Conservation (phyloP, 1,284 basidiomycete genomes). For the Ganoderma meredithae region DNA sequence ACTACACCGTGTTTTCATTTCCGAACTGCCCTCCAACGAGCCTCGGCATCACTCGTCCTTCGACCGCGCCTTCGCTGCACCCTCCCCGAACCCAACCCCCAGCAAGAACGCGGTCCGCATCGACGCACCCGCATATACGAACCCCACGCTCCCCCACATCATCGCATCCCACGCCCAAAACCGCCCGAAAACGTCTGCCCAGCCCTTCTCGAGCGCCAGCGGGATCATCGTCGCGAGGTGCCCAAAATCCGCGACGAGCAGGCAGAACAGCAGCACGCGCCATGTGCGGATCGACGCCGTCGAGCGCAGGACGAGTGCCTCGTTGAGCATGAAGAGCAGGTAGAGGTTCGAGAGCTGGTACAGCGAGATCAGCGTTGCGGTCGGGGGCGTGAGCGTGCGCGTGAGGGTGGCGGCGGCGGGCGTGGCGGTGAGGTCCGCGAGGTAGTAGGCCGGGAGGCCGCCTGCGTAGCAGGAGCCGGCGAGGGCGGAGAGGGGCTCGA, state of each 20-base stretch:
- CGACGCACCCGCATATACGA: slow-evolving; percentile 55
- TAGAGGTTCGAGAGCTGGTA: slow-evolving; percentile 60
- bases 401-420: slow-evolving; percentile 25
- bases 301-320: slow-evolving; percentile 56
- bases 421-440: slow-evolving; percentile 46
- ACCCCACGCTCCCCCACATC: slow-evolving; percentile 62
- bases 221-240: slow-evolving; percentile 57
- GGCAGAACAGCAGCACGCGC: slow-evolving; percentile 51
- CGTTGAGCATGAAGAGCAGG: slow-evolving; percentile 60
- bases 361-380: slow-evolving; percentile 49
- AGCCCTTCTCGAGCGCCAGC: slow-evolving; percentile 49
- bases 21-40: neutral
- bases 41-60: slow-evolving; percentile 9
- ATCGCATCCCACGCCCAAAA: slow-evolving; percentile 58
- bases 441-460: slow-evolving; percentile 48
- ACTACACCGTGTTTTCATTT: neutral
- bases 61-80: too few species aligned
- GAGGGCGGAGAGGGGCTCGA: slow-evolving; percentile 59
- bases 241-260: slow-evolving; percentile 57
- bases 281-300: slow-evolving; percentile 51
- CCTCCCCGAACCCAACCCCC: slow-evolving; percentile 41
- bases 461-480: slow-evolving; percentile 58
- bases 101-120: slow-evolving; percentile 49
- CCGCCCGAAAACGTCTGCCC: slow-evolving; percentile 45
- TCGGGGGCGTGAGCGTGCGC: slow-evolving; percentile 36